Conservation (phyloP, 2,329 filamentous ascomycete species). For the Penicillium sp. region DNA sequence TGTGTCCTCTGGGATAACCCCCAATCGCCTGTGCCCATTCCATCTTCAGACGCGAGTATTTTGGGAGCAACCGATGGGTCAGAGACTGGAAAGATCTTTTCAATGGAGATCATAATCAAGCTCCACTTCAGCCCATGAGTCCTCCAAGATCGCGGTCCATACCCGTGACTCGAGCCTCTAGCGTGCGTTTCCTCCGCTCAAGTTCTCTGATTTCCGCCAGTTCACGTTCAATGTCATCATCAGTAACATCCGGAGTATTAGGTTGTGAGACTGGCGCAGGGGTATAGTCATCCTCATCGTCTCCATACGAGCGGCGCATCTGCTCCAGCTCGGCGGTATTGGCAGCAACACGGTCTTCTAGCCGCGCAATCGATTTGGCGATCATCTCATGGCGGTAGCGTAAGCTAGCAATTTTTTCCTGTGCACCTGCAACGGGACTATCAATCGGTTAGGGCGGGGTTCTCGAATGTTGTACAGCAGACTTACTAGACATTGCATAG, state of each 20-base stretch:
- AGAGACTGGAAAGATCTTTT: neutral
- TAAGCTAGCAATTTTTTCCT: slow-evolving; percentile 75
- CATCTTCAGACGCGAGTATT: neutral
- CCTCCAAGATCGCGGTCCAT: slow-evolving; percentile 73
- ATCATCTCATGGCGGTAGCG: slow-evolving; percentile 74
- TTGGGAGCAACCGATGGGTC: neutral
- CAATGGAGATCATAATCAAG: neutral
- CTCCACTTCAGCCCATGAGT: slow-evolving; percentile 55
- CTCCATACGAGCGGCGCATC: slow-evolving; percentile 67
- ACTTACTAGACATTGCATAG: slow-evolving; percentile 81
- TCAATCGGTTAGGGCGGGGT: slow-evolving; percentile 22
- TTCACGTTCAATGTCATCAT: slow-evolving; percentile 53
- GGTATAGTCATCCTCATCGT: slow-evolving; percentile 62
- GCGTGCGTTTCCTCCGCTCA: slow-evolving; percentile 65
- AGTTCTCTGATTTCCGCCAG: slow-evolving; percentile 65
- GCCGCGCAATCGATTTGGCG: slow-evolving; percentile 74
- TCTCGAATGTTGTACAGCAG: slow-evolving; percentile 1
- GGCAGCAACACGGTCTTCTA: slow-evolving; percentile 78
- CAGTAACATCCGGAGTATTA: slow-evolving; percentile 41
- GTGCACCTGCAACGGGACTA: slow-evolving; percentile 75
- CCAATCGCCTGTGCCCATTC: neutral
- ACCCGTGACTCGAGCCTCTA: slow-evolving; percentile 69
- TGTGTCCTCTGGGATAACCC: neutral
- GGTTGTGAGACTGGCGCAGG: slow-evolving; percentile 43
- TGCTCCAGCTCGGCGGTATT: slow-evolving; percentile 75